Percentiles rank a stretch among this genome's conserved stretches.
These are phyloP conservation scores for Nicotiana sylvestris DNA, from an alignment of 257 asterid genomes.

Conservation along the genomic window DNA sequence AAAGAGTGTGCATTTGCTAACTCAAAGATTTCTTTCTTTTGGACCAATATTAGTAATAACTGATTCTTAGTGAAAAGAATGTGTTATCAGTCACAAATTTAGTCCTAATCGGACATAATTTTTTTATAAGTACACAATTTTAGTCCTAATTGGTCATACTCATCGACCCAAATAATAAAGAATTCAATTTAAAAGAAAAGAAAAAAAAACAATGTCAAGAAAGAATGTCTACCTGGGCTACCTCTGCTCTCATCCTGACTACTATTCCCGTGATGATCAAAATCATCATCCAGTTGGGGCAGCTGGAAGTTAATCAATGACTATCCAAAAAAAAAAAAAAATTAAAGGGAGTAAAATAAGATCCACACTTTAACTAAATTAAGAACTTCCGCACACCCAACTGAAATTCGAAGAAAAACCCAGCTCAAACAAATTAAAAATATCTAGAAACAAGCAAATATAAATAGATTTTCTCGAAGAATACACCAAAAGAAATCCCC, in stretches of 20 bases:
- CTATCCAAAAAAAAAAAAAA: conserved; percentile 41
- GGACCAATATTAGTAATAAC: background rate
- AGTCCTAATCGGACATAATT: background rate
- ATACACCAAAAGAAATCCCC: background rate
- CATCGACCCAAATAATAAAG: background rate
- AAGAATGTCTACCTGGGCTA: conserved; percentile 64
- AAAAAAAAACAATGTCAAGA: background rate
- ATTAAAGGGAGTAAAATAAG: background rate
- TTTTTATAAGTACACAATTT: background rate
- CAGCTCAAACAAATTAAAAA: conserved; percentile 17
- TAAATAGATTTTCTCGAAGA: background rate
- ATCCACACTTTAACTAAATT: background rate
- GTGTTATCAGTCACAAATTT: background rate
- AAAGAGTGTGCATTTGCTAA: conserved; percentile 6
- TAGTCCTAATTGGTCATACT: background rate
- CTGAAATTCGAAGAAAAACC: conserved; percentile 13
- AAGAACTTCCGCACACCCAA: background rate
- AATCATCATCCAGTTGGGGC: conserved; percentile 84
- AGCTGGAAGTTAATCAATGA: conserved; percentile 90
- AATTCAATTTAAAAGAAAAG: conserved; percentile 7
- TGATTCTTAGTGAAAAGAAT: background rate
- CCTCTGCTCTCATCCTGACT: conserved; percentile 99
- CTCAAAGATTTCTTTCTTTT: background rate
- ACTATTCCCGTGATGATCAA: conserved; percentile 84
- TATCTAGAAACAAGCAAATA: conserved; percentile 1